Evolutionary conservation across 352 stramenopile species (phyloP), one percentile per base, ranked within the genome.

Genomic region (Globisporangium cylindrosporum): DNA sequence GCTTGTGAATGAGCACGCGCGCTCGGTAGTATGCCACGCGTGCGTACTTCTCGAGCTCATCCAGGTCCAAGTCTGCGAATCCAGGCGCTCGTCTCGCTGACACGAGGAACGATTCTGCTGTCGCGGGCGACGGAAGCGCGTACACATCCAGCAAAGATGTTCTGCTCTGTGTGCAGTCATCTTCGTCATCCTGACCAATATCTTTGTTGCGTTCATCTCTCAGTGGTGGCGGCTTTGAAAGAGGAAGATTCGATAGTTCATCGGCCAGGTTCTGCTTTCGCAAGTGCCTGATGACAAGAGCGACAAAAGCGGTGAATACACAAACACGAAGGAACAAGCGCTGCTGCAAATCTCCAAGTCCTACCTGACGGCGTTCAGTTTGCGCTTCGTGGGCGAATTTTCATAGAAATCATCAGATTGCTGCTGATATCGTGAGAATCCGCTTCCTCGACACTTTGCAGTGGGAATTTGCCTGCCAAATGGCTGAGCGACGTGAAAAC

Each of bases 21-120:
- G 81, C 78, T 34, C 83, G 81, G 27, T 90, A 91, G 66, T 90
- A 81, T 1, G 75, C 81, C 14, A 89, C n/a, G 24, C 83, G 77
- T 14, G 73, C 83, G 56, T 90, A 91, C 14, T 72, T 70, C 25
- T 84, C 68, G 18, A 91, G 61, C 34, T 83, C 70, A 20, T 72
- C 49, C 18, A 91, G 67, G 34, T 90, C 70, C 12, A 88, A 66
- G 48, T 88, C 79, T 4, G 77, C 79, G 38, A 81, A 77, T 0
- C 75, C 73, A 29, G 67, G 75, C 14, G 65, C 54, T 4, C 72
- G 70, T 54, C 74, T 76, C 6, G 67, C 68, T 12, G 68, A 36
- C 1, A 53, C 34, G 0, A 77, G 9, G 9, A 83, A 80, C 2
- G 62, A 54, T 12, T 75, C 57, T 0, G 59, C 55, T n/a, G 77